Evolutionary conservation across 2,329 filamentous ascomycete species (phyloP), one percentile per base, ranked within the genome.

Genomic region (Cercospora zeae-maydis): DNA sequence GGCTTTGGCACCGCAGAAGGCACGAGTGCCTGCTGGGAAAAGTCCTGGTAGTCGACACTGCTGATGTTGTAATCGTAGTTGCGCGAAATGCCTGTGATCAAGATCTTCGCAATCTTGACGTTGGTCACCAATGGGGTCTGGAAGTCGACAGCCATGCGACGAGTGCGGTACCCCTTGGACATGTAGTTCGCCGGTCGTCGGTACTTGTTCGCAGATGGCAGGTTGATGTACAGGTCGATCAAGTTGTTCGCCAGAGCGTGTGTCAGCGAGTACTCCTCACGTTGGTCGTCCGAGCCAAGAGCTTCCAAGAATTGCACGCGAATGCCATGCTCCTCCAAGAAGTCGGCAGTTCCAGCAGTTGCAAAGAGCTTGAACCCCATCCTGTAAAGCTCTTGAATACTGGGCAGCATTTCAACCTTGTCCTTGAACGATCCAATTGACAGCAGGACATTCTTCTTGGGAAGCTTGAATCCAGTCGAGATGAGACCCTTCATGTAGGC

Each of bases 181-280:
- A 99, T 96, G 80, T 98, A 99, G 82, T 92, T 99, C 72, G 95
- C 95, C 33, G 95, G 95, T 69, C 95, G 88, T 71, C 95, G 87
- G 84, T 96, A 99, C 77, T 93, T 91, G 82, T 99, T 99, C 85
- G 86, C 96, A 11, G 95, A 98, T n/a, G 95, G 95, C 78, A 99
- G 79, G 78, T 99, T 99, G 87, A 99, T 97, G 82, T 99, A 99
- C 64, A 99, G 81, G 77, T 98, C 93, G 72, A 99, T 99, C 77
- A 95, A 88, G 80, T 98, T 98, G 81, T 96, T 98, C 63, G 93
- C 90, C 78, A 99, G 81, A 81, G 97, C 93, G 80, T 98, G 92
- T 1, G 92, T 97, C 66, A 99, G 84, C 8, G 95, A 99, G 81
- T 96, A 99, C 79, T 99, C 95, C 0, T 92, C 91, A 77, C 93